Evolutionary conservation across 345 rosid species (phyloP).

Genomic region (Pseudoturritis turrita): DNA sequence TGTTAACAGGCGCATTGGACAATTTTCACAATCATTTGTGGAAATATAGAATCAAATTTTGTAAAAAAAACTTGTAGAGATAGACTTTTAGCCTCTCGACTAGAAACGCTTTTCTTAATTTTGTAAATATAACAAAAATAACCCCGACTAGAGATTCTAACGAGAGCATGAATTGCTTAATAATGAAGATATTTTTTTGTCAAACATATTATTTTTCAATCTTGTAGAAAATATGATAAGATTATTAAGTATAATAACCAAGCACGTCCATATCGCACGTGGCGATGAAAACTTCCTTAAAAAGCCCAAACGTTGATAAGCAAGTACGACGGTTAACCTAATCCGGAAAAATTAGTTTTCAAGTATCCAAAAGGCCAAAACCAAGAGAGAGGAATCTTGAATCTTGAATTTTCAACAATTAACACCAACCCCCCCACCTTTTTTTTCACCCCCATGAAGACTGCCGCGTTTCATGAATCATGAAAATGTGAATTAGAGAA

Average conservation of each 20-base stretch:
- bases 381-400: slow-evolving; percentile 1
- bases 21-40: too few relatives aligned
- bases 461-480: slow-evolving; percentile 14
- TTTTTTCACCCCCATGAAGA: background rate
- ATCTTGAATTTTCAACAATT: background rate
- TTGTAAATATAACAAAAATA: too few relatives aligned
- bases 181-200: background rate
- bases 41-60: too few relatives aligned
- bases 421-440: slow-evolving; percentile 2
- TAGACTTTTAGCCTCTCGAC: too few relatives aligned
- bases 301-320: background rate
- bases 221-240: background rate
- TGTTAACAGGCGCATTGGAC: too few relatives aligned
- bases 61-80: too few relatives aligned
- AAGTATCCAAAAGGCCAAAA: background rate
- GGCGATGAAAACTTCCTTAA: slow-evolving; percentile 12
- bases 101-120: too few relatives aligned
- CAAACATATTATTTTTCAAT: background rate
- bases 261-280: background rate
- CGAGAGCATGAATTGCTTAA: slow-evolving; percentile 3
- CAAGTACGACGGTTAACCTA: slow-evolving; percentile 11
- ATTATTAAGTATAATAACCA: background rate
- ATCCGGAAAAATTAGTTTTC: background rate
- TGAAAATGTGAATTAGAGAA: background rate
- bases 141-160: background rate